Base-by-base conservation (phyloP, 106 monocot genomes). In the Ottelia alismoides region DNA sequence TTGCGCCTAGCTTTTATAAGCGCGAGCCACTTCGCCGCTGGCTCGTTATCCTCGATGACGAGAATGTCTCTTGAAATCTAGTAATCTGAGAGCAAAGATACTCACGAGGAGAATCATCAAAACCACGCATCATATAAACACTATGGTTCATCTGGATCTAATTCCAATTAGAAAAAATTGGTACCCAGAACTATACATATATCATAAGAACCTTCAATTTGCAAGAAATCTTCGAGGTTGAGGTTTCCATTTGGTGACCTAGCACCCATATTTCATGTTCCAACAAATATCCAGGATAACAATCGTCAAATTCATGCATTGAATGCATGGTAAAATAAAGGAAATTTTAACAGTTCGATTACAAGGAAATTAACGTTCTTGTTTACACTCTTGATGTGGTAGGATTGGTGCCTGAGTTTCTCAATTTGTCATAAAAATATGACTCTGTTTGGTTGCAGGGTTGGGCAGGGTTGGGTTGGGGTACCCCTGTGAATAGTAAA, bases 31-130 rank as follows among this genome's bases (percentile, higher is more conserved):
- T 75, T 80, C 1, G 74, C 71, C 0, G 84, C 84, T 0, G 90
- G 90, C 44, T 84, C 90, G 31, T 72, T 91, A 72, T 91, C 90
- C 56, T 91, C 90, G 2, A 70, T 32, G 0, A 91, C 90, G 35
- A 91, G 22, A 91, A 84, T 66, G 81, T 85, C 65, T 91, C 90
- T 73, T 91, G 90, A 81, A 91, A 91, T 78, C 90, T 91, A 67
- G 20, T 27, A 24, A 28, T 35, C 44, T 12, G 19, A 23, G n/a
- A n/a, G n/a, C n/a, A 26, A 18, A 28, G 1, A 89, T n/a, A n/a
- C n/a, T n/a, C n/a, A n/a, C n/a, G n/a, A n/a, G n/a, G n/a, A n/a
- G n/a, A n/a, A n/a, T n/a, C 88, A 79, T 83, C 35, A 89, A 55
- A 28, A 89, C 83, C n/a, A n/a, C n/a, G n/a, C n/a, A n/a, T n/a